These are phyloP conservation scores for Saturnispora sanitii DNA, from an alignment of 805 yeast species.

Conservation along the genomic window DNA sequence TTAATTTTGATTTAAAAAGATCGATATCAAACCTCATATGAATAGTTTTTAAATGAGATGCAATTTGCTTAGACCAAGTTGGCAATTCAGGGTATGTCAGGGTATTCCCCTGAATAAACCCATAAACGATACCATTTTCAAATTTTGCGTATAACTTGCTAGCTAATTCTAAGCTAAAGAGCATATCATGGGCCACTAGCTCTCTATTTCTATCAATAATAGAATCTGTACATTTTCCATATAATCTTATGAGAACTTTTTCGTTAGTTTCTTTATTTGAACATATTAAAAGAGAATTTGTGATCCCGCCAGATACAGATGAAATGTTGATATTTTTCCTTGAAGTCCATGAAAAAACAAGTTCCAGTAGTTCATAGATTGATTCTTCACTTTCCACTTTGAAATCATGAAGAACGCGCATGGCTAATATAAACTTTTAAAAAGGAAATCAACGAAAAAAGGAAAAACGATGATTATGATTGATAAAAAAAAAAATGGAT, in stretches of 20 bases:
- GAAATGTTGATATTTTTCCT: slow-evolving; percentile 27
- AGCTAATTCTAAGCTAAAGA: slow-evolving; percentile 52
- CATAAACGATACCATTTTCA: slow-evolving; percentile 65
- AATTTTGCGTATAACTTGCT: slow-evolving; percentile 61
- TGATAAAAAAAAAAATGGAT: background rate
- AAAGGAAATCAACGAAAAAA: background rate
- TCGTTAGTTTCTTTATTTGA: slow-evolving; percentile 20
- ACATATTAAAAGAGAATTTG: slow-evolving; percentile 49
- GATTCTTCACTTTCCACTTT: background rate
- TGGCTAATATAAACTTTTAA: background rate
- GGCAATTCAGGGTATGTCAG: slow-evolving; percentile 43
- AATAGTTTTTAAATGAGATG: slow-evolving; percentile 63
- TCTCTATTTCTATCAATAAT: slow-evolving; percentile 70
- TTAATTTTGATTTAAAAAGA: background rate
- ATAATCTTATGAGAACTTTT: slow-evolving; percentile 52
- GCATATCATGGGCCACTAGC: slow-evolving; percentile 56
- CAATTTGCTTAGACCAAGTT: slow-evolving; percentile 34
- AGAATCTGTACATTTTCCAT: slow-evolving; percentile 63
- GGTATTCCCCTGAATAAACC: slow-evolving; percentile 56
- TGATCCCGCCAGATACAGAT: slow-evolving; percentile 53
- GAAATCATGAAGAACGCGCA: slow-evolving; percentile 1
- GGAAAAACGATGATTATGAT: background rate
- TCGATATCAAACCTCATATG: slow-evolving; percentile 30
- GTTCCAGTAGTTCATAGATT: background rate
- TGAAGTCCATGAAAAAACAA: slow-evolving; percentile 15